Conservation (phyloP, 1,284 basidiomycete species). For the Athelia psychrophila region DNA sequence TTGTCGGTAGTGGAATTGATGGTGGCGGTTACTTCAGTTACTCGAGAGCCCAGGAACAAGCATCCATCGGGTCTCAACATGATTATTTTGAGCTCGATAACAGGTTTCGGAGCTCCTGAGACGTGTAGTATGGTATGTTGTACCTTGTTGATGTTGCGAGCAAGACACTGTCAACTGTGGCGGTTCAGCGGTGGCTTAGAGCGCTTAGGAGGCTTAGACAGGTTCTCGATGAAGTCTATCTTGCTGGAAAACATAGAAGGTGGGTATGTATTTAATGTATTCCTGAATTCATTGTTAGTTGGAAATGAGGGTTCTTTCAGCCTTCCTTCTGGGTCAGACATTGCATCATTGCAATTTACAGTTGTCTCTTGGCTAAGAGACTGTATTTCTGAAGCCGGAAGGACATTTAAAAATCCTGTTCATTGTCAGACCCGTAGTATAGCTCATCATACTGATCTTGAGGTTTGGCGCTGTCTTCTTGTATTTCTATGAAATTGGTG, state of each 20-base stretch:
- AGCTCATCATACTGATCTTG: conserved; percentile 18
- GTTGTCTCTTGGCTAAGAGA: too few relatives aligned
- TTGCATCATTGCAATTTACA: too few relatives aligned
- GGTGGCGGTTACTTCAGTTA: conserved; percentile 14
- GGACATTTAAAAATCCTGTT: conserved; percentile 11
- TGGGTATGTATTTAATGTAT: too few relatives aligned
- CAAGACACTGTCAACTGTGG: neutral
- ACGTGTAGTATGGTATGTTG: conserved; percentile 1
- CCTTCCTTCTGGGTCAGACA: too few relatives aligned
- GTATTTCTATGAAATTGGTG: conserved; percentile 9
- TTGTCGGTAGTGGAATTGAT: conserved; percentile 6
- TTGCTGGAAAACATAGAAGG: too few relatives aligned
- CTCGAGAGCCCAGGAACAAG: conserved; percentile 21
- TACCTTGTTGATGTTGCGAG: conserved; percentile 1
- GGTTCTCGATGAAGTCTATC: too few relatives aligned
- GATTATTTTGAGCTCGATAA: conserved; percentile 12
- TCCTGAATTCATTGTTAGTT: too few relatives aligned
- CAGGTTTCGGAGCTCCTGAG: conserved; percentile 1
- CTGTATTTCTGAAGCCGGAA: conserved; percentile 3
- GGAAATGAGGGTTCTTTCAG: too few relatives aligned
- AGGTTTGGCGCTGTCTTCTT: conserved; percentile 13
- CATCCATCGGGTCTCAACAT: conserved; percentile 27
- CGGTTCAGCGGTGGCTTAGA: conserved; percentile 1
- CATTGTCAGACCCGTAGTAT: conserved; percentile 7
- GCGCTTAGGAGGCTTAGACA: too few relatives aligned